Percentiles rank a stretch among this genome's conserved stretches.
Evolutionary conservation across 1,284 basidiomycete genomes (phyloP).

Genomic region (Nidula niveotomentosa): DNA sequence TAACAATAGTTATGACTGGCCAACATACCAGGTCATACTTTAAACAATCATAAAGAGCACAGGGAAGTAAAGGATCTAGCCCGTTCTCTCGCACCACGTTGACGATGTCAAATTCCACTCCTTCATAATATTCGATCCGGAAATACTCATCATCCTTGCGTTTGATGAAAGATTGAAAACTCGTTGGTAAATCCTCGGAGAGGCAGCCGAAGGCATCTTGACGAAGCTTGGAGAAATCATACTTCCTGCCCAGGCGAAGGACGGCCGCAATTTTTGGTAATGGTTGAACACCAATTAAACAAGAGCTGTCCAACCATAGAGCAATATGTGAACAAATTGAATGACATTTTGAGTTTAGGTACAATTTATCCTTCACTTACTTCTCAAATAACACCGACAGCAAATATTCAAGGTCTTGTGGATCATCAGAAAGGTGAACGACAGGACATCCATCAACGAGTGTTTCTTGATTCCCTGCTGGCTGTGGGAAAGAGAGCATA

Average conservation of each 20-base stretch:
- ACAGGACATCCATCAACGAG: neutral
- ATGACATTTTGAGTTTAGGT: neutral
- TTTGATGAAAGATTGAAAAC: neutral
- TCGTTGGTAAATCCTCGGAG: neutral
- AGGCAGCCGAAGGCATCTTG: neutral
- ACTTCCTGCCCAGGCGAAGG: neutral
- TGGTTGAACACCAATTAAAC: neutral
- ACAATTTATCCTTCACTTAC: neutral
- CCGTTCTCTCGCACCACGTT: neutral
- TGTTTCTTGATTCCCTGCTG: neutral
- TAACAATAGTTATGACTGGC: neutral
- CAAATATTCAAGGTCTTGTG: neutral
- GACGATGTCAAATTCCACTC: neutral
- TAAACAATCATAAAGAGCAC: neutral
- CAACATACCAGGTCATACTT: neutral
- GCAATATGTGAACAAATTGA: neutral
- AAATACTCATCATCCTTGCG: neutral
- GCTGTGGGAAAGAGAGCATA: neutral
- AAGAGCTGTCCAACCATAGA: neutral
- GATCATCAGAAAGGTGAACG: neutral
- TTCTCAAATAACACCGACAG: neutral
- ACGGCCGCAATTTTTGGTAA: neutral
- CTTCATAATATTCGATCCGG: neutral
- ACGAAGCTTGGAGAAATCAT: neutral
- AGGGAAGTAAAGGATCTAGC: neutral